phyloP scores from a whole-genome alignment of 2,329 filamentous ascomycete species.

The Colletotrichum coccodes region DNA sequence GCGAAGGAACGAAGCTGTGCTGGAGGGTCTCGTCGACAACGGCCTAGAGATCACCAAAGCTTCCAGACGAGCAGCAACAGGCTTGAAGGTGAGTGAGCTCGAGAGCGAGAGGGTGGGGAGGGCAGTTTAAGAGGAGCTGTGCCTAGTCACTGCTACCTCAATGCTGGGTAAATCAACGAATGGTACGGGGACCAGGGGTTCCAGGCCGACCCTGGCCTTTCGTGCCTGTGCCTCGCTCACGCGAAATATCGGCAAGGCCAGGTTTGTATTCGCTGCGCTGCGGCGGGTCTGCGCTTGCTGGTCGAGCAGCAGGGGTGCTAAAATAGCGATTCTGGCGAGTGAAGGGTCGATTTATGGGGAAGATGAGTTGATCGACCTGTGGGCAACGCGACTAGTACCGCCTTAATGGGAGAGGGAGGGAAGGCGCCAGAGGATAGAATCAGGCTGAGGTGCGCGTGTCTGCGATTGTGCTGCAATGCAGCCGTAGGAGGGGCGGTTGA shows the following conservation, averaged over 20 bases:
- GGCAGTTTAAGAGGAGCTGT: slow-evolving; percentile 45
- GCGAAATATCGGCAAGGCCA: slow-evolving; percentile 28
- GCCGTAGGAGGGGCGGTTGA: slow-evolving; percentile 28
- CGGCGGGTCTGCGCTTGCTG: slow-evolving; percentile 24
- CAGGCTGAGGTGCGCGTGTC: slow-evolving; percentile 26
- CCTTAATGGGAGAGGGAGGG: not conserved
- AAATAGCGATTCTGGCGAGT: slow-evolving; percentile 1
- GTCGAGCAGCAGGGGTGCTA: slow-evolving; percentile 12
- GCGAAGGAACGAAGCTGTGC: slow-evolving; percentile 29
- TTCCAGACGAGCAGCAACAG: slow-evolving; percentile 37
- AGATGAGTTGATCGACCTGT: slow-evolving; percentile 10
- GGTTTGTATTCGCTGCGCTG: slow-evolving; percentile 13
- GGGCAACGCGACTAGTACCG: slow-evolving; percentile 19
- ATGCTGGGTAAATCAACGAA: slow-evolving; percentile 14
- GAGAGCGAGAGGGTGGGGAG: slow-evolving; percentile 40
- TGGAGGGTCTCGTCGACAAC: slow-evolving; percentile 34
- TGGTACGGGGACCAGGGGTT: slow-evolving; percentile 35
- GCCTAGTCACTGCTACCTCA: slow-evolving; percentile 28
- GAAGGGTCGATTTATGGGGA: slow-evolving; percentile 26
- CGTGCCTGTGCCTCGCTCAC: slow-evolving; percentile 26
- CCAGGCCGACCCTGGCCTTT: slow-evolving; percentile 29
- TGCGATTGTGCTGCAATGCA: slow-evolving; percentile 27
- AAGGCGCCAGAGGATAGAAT: slow-evolving; percentile 2
- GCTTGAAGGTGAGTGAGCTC: slow-evolving; percentile 31
- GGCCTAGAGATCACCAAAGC: slow-evolving; percentile 37